Evolutionary conservation across 352 stramenopile genomes (phyloP).

Genomic region (Stramenopiles sp.): DNA sequence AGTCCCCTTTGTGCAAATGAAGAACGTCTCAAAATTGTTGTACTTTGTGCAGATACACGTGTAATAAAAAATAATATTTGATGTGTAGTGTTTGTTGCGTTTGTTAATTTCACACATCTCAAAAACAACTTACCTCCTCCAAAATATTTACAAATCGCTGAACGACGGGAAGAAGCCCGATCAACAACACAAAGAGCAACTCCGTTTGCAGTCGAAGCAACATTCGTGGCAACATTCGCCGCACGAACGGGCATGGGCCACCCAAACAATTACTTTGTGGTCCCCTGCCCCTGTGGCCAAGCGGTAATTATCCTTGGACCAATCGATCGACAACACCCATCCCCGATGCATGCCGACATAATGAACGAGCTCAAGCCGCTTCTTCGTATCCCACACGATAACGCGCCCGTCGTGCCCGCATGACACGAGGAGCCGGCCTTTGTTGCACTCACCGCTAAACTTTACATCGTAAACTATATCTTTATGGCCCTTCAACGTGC

Average conservation of each 20-base stretch:
- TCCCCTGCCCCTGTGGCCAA: background rate
- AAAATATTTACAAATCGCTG: no score
- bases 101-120: no score
- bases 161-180: no score
- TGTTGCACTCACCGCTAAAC: background rate
- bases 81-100: no score
- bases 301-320: background rate
- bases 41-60: no score
- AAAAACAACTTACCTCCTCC: no score
- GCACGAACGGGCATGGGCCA: background rate
- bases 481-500: background rate
- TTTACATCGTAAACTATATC: constrained; percentile 5
- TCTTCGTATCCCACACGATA: background rate
- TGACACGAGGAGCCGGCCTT: background rate
- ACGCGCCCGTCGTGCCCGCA: background rate
- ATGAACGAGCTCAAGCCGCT: background rate
- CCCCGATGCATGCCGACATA: background rate
- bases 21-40: no score
- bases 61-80: no score
- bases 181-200: background rate
- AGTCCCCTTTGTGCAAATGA: no score
- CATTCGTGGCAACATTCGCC: background rate
- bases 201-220: background rate
- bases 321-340: background rate
- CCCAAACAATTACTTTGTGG: background rate